Evolutionary conservation across 371 early-diverging fungal species (phyloP), one percentile per base, ranked within the genome.

Genomic region (Saksenaea oblongispora): DNA sequence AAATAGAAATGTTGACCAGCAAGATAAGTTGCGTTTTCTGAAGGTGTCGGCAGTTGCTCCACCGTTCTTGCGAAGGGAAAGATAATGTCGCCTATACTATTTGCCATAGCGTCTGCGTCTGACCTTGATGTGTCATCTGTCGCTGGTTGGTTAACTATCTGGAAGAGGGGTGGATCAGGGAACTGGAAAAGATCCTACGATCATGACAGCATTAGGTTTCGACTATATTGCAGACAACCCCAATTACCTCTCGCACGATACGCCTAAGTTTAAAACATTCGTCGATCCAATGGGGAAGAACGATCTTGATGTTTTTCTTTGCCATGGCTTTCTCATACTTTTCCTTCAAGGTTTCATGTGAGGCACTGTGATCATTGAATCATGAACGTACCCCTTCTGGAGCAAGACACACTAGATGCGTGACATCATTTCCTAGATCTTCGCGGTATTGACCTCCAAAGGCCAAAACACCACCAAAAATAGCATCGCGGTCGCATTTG

Each of bases 271-370:
- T 84, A 34, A 91, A 71, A 67, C 92, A 89, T 51, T 87, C 87
- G 62, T 92, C 89, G 59, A 94, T 78, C 87, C 89, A 95, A 58
- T 93, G 92, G 8, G 94, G 92, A 14, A 91, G 73, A 4, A 95
- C 83, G 2, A 87, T 70, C 42, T 76, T 84, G 41, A 90, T 86
- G 7, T 75, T 76, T 57, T 80, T 53, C 28, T 79, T 72, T 51
- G 80, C 66, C 34, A 77, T 73, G 1, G 72, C 81, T 54, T 78
- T 75, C 28, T 81, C 78, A 64, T 87, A 88, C 42, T 83, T 82
- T 35, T 63, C 64, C 84, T 84, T 65, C 5, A 36, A 17, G 31
- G 15, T 39, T n/a, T 26, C 53, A 24, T 44, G 37, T 15, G 42
- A 56, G 13, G n/a, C 13, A 11, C 54, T 13, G 22, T 27, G 26